These are phyloP conservation scores for Fusarium luffae DNA, from an alignment of 2,329 filamentous ascomycete species.

Conservation along the genomic window DNA sequence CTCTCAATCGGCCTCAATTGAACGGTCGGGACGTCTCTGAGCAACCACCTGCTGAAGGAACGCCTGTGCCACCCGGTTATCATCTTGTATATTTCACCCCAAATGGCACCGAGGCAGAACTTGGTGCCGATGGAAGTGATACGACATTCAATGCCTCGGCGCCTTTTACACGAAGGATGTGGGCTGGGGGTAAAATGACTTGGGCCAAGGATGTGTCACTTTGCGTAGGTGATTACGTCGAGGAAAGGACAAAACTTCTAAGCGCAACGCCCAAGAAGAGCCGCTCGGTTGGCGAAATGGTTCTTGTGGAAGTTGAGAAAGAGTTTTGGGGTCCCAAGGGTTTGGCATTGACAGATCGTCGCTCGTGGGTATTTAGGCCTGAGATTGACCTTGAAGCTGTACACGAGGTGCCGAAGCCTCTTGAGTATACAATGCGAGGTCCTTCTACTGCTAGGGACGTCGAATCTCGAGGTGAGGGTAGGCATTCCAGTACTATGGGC, in stretches of 20 bases:
- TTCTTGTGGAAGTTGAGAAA: slow-evolving; percentile 73
- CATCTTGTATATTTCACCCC: slow-evolving; percentile 74
- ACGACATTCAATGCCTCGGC: slow-evolving; percentile 66
- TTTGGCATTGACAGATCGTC: slow-evolving; percentile 63
- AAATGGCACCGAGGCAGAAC: slow-evolving; percentile 61
- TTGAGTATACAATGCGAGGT: slow-evolving; percentile 24
- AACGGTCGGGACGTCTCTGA: slow-evolving; percentile 54
- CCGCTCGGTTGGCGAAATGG: slow-evolving; percentile 67
- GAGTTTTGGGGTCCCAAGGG: slow-evolving; percentile 64
- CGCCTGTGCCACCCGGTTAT: slow-evolving; percentile 67
- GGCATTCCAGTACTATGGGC: fast-evolving
- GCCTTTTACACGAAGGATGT: slow-evolving; percentile 74
- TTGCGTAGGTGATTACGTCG: slow-evolving; percentile 65
- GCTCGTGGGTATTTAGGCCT: slow-evolving; percentile 62
- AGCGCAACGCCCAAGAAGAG: slow-evolving; percentile 66
- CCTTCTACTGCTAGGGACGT: slow-evolving; percentile 47
- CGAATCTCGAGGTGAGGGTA: slow-evolving; percentile 15
- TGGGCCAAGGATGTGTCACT: slow-evolving; percentile 56
- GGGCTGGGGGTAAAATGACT: slow-evolving; percentile 70
- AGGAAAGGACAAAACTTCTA: slow-evolving; percentile 66
- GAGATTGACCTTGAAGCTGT: slow-evolving; percentile 44
- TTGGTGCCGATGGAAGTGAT: slow-evolving; percentile 71
- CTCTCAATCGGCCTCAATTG: slow-evolving; percentile 62
- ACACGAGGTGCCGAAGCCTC: slow-evolving; percentile 32
- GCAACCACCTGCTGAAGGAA: slow-evolving; percentile 54